These are phyloP conservation scores for Volvox carteri DNA, from an alignment of 163 green algal genomes.

Conservation along the genomic window DNA sequence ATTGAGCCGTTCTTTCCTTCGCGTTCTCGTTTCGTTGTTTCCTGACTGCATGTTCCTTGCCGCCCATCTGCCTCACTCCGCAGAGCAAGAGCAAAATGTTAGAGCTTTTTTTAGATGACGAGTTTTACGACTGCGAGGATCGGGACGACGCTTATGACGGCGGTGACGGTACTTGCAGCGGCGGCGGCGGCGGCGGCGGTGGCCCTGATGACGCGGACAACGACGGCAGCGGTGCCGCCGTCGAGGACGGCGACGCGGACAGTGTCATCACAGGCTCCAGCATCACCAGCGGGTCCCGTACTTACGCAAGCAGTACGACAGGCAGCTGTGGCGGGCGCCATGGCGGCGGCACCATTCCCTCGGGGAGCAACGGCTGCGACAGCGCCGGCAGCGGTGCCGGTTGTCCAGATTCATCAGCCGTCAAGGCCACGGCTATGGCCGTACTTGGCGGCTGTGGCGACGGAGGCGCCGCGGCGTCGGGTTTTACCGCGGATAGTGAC, in stretches of 20 bases:
- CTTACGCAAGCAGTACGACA: background rate
- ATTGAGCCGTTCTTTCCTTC: too few relatives aligned
- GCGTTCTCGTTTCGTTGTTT: too few relatives aligned
- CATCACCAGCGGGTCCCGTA: background rate
- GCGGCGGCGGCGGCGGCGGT: background rate
- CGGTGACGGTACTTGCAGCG: background rate
- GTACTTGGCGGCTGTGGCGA: background rate
- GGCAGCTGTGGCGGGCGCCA: background rate
- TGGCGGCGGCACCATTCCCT: background rate
- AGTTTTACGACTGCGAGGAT: background rate
- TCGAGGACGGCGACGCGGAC: background rate
- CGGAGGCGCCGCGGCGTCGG: background rate
- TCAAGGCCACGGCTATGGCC: background rate
- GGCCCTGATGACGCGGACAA: background rate
- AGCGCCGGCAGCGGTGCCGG: background rate
- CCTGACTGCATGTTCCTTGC: background rate
- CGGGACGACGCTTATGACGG: background rate
- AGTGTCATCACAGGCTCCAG: background rate
- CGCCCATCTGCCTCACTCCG: background rate
- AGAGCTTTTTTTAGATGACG: background rate
- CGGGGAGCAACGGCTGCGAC: background rate
- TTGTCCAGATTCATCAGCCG: background rate
- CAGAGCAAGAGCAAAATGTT: constrained; percentile 57
- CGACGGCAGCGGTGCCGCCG: background rate
- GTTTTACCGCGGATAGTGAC: background rate